These are phyloP conservation scores for Penicillium herquei DNA, from an alignment of 495 filamentous ascomycete genomes.

Conservation along the genomic window DNA sequence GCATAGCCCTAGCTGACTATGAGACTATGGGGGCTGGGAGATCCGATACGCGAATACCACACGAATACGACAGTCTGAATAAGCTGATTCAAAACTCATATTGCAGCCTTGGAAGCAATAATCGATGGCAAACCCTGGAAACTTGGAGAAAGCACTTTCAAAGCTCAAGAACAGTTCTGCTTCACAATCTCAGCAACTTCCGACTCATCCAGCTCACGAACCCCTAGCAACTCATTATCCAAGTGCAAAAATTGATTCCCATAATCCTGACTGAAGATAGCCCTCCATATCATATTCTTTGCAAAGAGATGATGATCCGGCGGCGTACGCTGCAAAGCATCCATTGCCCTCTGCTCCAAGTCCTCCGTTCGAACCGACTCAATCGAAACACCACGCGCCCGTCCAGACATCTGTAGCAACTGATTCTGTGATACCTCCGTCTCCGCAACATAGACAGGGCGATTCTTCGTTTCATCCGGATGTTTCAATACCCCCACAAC, in stretches of 20 bases:
- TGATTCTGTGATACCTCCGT: constrained; percentile 55
- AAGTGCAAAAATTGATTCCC: constrained; percentile 5
- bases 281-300: constrained; percentile 6
- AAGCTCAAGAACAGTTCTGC: not conserved
- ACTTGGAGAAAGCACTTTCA: not conserved
- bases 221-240: constrained; percentile 18
- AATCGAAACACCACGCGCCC: not conserved
- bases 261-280: constrained; percentile 6
- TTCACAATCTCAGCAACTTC: not conserved
- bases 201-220: not conserved
- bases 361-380: constrained; percentile 6
- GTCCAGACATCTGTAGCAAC: constrained; percentile 47
- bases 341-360: constrained; percentile 10
- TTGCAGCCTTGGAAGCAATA: too few relatives aligned
- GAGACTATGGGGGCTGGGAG: too few relatives aligned
- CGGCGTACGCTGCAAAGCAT: not conserved
- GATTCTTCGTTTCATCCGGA: constrained; percentile 54
- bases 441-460: constrained; percentile 46
- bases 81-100: too few relatives aligned
- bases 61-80: too few relatives aligned
- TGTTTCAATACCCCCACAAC: constrained; percentile 50
- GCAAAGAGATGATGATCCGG: constrained; percentile 5
- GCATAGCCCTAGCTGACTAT: too few relatives aligned
- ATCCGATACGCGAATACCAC: too few relatives aligned
- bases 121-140: not conserved